Evolutionary conservation across 2,329 filamentous ascomycete genomes (phyloP).

Genomic region (Penicillium janthinellum): DNA sequence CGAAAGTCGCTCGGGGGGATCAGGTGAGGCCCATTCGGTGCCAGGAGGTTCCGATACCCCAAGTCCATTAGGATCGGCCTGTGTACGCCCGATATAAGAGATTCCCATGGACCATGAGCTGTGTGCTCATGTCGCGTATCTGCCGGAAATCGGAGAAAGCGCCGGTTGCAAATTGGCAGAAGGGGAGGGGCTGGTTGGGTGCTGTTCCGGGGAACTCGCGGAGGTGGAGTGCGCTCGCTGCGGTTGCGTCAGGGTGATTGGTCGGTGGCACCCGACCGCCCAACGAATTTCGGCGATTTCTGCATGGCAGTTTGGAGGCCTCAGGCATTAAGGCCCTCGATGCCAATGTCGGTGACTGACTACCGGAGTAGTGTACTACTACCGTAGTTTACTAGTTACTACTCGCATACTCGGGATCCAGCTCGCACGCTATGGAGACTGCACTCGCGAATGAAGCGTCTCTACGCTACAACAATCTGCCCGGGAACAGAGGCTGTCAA

Average conservation of each 20-base stretch:
- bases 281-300: constrained; percentile 4
- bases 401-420: no score
- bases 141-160: constrained; percentile 45
- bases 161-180: neutral
- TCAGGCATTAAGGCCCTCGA: neutral
- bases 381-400: no score
- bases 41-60: constrained; percentile 37
- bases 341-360: no score
- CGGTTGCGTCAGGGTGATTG: neutral
- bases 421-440: no score
- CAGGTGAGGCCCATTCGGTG: constrained; percentile 37
- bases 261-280: neutral
- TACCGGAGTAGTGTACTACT: no score
- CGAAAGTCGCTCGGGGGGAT: constrained; percentile 41
- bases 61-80: constrained; percentile 40
- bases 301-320: neutral
- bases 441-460: no score
- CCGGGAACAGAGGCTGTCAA: neutral
- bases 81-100: constrained; percentile 33
- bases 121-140: constrained; percentile 26
- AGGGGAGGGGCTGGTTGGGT: neutral
- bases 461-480: neutral
- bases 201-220: neutral
- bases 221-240: neutral
- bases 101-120: constrained; percentile 26